phyloP scores from a whole-genome alignment of 176 grass and related monocot species.

The Cocos nucifera region DNA sequence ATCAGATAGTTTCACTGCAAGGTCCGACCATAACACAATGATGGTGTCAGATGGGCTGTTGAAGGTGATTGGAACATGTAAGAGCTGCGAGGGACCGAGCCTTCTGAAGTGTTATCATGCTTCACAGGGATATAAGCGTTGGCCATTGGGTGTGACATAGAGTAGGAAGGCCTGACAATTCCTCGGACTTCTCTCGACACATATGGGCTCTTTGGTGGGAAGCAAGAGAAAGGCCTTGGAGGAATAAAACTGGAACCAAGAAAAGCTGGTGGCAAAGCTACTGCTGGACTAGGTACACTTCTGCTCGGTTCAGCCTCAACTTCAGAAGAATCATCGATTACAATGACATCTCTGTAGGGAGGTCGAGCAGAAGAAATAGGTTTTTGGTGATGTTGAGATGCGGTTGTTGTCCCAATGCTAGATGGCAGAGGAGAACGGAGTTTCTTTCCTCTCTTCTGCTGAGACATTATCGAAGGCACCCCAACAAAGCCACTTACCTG shows the following conservation, averaged over 20 bases:
- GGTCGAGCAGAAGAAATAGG: constrained; percentile 25
- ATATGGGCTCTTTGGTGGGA: constrained; percentile 43
- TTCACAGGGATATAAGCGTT: constrained; percentile 27
- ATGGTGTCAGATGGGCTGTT: constrained; percentile 33
- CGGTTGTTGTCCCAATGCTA: no score
- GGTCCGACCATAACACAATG: constrained; percentile 48
- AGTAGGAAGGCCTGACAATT: constrained; percentile 29
- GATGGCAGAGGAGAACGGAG: background rate
- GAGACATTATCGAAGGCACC: constrained; percentile 25
- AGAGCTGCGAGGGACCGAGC: constrained; percentile 28
- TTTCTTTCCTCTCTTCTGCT: constrained; percentile 28
- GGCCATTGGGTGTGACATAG: constrained; percentile 32
- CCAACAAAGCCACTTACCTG: constrained; percentile 27
- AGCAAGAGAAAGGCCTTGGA: constrained; percentile 46
- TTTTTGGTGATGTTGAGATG: no score
- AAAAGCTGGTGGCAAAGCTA: constrained; percentile 23
- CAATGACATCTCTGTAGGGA: constrained; percentile 60
- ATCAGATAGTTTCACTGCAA: constrained; percentile 33
- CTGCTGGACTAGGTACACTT: constrained; percentile 18
- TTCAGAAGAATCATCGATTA: constrained; percentile 58
- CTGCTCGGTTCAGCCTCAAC: constrained; percentile 30
- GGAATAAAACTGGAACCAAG: constrained; percentile 21
- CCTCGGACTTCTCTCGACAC: constrained; percentile 31
- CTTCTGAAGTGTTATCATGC: constrained; percentile 31
- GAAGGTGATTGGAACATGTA: constrained; percentile 32